Conservation (phyloP, 179 eudicot genomes). For the Spinacia oleracea region DNA sequence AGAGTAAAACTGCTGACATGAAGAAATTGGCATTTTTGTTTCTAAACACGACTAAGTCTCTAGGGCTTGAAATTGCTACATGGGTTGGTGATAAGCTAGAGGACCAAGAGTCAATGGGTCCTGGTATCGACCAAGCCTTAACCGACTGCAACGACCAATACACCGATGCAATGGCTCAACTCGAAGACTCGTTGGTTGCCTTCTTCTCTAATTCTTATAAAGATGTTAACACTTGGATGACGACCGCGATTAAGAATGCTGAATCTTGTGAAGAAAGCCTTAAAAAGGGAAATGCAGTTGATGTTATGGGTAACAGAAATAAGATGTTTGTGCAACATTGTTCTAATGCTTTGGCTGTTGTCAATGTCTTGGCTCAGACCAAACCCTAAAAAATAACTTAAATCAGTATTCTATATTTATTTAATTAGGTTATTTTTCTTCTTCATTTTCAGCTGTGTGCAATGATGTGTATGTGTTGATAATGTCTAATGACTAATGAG, state of each 20-base stretch:
- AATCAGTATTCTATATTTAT: not conserved
- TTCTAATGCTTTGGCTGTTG: slow-evolving; percentile 28
- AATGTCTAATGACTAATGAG: too few relatives aligned
- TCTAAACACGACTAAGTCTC: slow-evolving; percentile 20
- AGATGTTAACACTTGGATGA: slow-evolving; percentile 32
- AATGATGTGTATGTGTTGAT: not conserved
- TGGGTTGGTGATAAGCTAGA: slow-evolving; percentile 23
- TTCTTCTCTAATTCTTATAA: slow-evolving; percentile 29
- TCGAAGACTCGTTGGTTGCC: slow-evolving; percentile 34
- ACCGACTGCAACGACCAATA: slow-evolving; percentile 34
- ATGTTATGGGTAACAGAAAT: slow-evolving; percentile 27
- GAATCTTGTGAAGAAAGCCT: slow-evolving; percentile 23
- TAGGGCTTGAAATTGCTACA: not conserved
- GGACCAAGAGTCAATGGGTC: slow-evolving; percentile 14
- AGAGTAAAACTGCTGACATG: slow-evolving; percentile 26
- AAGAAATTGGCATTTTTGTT: slow-evolving; percentile 32
- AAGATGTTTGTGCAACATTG: slow-evolving; percentile 23
- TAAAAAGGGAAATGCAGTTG: slow-evolving; percentile 3
- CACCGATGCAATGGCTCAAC: slow-evolving; percentile 36
- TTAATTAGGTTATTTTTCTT: not conserved
- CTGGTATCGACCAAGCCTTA: slow-evolving; percentile 27
- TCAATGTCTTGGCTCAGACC: slow-evolving; percentile 23
- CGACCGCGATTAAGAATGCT: slow-evolving; percentile 26
- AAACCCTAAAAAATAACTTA: slow-evolving; percentile 4
- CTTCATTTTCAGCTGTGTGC: not conserved